A percentile compares a stretch with the other conserved stretches of the same genome.
Evolutionary conservation across 306 rosid genomes (phyloP).

Genomic region (Astragalus membranaceus): DNA sequence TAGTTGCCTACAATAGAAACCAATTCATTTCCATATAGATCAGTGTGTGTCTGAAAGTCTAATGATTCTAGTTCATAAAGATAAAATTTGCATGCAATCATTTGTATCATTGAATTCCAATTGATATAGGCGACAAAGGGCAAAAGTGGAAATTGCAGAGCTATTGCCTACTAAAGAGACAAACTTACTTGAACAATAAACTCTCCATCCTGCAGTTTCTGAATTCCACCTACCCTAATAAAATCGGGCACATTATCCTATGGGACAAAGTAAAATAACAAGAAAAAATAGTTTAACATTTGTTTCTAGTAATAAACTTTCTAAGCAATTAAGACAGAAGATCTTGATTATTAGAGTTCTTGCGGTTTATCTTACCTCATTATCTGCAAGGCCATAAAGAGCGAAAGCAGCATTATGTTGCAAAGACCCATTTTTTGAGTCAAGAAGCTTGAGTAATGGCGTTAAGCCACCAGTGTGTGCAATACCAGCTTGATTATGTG

Average conservation of each 20-base stretch:
- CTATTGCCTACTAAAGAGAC: not conserved
- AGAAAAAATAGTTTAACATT: slow-evolving; percentile 17
- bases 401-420: slow-evolving; percentile 99
- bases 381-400: slow-evolving; percentile 97
- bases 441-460: slow-evolving; percentile 93
- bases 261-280: slow-evolving; percentile 25
- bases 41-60: not conserved
- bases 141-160: not conserved
- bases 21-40: slow-evolving; percentile 3
- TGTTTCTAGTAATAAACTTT: slow-evolving; percentile 11
- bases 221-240: slow-evolving; percentile 96
- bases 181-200: slow-evolving; percentile 84
- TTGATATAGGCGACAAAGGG: slow-evolving; percentile 8
- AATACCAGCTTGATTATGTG: slow-evolving; percentile 97
- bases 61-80: not conserved
- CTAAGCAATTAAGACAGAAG: slow-evolving; percentile 12
- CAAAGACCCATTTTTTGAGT: slow-evolving; percentile 94
- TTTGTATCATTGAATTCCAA: not conserved
- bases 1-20: slow-evolving; percentile 70
- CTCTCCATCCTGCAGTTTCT: slow-evolving; percentile 93
- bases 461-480: slow-evolving; percentile 87
- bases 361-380: slow-evolving; percentile 53
- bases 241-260: slow-evolving; percentile 97
- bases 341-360: slow-evolving; percentile 5
- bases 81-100: not conserved